Percentiles rank a stretch among this genome's conserved stretches.
Evolutionary conservation across 306 rosid species (phyloP).

Genomic region (Vachellia pachyceras): DNA sequence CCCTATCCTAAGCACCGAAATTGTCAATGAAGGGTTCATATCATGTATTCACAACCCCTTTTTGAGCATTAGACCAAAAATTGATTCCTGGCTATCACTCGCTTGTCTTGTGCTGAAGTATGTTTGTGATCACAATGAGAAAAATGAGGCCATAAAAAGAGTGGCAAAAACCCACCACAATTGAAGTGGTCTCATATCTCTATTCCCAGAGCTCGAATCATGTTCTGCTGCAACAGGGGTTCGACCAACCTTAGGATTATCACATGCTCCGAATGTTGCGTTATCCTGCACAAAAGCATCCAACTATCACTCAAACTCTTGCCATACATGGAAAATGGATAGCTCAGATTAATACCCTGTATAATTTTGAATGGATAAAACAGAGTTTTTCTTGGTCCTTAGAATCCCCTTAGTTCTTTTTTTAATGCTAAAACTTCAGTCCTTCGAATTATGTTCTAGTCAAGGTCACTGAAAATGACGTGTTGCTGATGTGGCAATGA

Average conservation of each 20-base stretch:
- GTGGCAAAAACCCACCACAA: constrained; percentile 42
- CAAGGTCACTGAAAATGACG: not conserved
- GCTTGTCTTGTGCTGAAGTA: not conserved
- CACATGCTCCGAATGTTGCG: constrained; percentile 63
- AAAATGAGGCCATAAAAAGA: constrained; percentile 34
- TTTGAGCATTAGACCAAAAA: not conserved
- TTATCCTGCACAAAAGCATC: constrained; percentile 56
- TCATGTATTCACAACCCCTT: not conserved
- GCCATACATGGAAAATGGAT: not conserved
- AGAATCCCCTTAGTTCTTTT: not conserved
- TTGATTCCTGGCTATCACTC: not conserved
- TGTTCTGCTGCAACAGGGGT: constrained; percentile 25
- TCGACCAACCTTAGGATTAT: constrained; percentile 50
- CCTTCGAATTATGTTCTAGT: not conserved
- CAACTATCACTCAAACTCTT: not conserved
- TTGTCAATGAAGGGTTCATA: not conserved
- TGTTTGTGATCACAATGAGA: constrained; percentile 30
- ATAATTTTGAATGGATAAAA: not conserved
- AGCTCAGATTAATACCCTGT: not conserved
- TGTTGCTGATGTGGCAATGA: not conserved
- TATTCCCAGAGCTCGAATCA: constrained; percentile 42
- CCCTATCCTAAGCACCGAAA: not conserved
- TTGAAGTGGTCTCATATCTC: constrained; percentile 39
- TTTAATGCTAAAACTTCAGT: not conserved
- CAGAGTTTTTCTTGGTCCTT: not conserved